phyloP scores from a whole-genome alignment of 305 asterid genomes.

The Fraxinus nigra region DNA sequence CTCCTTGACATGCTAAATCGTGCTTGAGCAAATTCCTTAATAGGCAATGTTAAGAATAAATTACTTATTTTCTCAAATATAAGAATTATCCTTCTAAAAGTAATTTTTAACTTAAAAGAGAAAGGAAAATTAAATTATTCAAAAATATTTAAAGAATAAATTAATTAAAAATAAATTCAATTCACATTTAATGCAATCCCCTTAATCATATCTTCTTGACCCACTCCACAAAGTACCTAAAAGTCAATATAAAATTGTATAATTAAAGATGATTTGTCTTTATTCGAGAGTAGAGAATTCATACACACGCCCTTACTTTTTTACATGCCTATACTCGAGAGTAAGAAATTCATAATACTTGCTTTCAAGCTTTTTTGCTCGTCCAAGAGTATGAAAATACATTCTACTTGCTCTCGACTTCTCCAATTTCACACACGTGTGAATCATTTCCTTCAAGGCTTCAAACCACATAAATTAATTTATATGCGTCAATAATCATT shows the following conservation, averaged over 20 bases:
- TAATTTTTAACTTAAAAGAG: background rate
- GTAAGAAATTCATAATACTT: slow-evolving; percentile 19
- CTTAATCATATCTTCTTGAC: background rate
- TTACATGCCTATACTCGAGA: background rate
- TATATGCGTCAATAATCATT: background rate
- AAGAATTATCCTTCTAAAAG: background rate
- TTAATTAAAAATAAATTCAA: background rate
- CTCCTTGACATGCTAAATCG: background rate
- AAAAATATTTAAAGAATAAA: background rate
- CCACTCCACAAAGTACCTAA: background rate
- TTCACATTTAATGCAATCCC: too few relatives aligned
- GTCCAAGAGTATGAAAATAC: background rate
- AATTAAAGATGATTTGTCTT: background rate
- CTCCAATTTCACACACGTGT: background rate
- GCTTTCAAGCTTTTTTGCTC: background rate
- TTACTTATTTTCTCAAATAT: background rate
- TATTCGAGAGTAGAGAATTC: background rate
- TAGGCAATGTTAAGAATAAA: background rate
- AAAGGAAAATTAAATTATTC: background rate
- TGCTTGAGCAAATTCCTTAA: background rate
- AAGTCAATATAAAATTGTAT: background rate
- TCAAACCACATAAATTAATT: background rate
- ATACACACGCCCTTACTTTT: background rate
- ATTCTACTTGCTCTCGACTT: background rate
- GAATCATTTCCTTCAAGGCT: background rate